phyloP scores from a whole-genome alignment of 345 rosid species.

The Salix exigua region DNA sequence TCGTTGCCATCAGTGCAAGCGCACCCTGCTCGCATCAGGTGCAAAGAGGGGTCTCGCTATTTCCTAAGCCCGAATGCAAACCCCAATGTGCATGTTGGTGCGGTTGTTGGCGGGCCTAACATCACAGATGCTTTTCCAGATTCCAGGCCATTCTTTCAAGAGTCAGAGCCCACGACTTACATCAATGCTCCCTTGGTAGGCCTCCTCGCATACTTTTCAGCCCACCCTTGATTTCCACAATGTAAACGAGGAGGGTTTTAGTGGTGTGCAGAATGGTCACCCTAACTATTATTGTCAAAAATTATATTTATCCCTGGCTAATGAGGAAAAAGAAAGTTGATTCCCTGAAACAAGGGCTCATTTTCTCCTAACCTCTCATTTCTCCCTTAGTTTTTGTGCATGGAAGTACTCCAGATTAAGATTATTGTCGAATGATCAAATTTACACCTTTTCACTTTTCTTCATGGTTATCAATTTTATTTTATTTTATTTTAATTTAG shows the following conservation, averaged over 20 bases:
- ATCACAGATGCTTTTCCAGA: slow-evolving; percentile 31
- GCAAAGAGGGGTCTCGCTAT: slow-evolving; percentile 28
- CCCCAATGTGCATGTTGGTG: slow-evolving; percentile 31
- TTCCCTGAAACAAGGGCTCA: neutral
- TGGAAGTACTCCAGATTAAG: slow-evolving; percentile 34
- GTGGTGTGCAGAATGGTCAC: slow-evolving; percentile 65
- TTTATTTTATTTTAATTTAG: too few species aligned
- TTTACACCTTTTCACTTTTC: too few species aligned
- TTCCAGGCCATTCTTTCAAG: slow-evolving; percentile 30
- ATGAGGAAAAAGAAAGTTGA: slow-evolving; percentile 10
- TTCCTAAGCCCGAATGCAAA: slow-evolving; percentile 27
- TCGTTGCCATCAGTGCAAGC: slow-evolving; percentile 27
- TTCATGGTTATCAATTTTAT: too few species aligned
- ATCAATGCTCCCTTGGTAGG: slow-evolving; percentile 35
- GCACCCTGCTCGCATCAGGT: slow-evolving; percentile 28
- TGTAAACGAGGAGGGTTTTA: neutral
- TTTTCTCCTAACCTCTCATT: neutral
- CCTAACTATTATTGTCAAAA: slow-evolving; percentile 25
- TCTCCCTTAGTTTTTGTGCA: too few species aligned
- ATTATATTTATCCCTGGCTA: slow-evolving; percentile 13
- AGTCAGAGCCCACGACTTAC: slow-evolving; percentile 36
- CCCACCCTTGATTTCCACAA: slow-evolving; percentile 41
- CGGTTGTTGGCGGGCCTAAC: slow-evolving; percentile 36
- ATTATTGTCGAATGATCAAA: too few species aligned
- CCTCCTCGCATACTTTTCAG: slow-evolving; percentile 33